phyloP scores from a whole-genome alignment of 1,284 basidiomycete species.

The Thecaphora thlaspeos region DNA sequence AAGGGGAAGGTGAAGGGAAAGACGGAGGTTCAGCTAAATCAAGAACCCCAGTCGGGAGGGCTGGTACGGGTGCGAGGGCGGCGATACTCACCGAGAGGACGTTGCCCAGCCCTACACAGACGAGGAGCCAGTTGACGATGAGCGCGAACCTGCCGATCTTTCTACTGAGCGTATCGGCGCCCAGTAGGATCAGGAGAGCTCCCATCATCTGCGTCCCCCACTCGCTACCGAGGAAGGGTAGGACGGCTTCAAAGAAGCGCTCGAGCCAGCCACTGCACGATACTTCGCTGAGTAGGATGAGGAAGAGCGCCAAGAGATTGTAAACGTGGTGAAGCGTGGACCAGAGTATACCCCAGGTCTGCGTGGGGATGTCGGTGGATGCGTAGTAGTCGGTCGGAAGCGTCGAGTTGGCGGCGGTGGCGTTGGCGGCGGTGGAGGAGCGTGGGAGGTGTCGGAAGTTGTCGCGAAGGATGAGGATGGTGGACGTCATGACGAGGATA shows the following conservation, averaged over 20 bases:
- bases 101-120: conserved; percentile 18
- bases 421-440: conserved; percentile 27
- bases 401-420: conserved; percentile 37
- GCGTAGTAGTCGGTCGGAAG: conserved; percentile 15
- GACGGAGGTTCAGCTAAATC: no score
- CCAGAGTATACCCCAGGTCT: conserved; percentile 45
- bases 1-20: no score
- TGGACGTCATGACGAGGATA: conserved; percentile 19
- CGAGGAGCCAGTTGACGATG: conserved; percentile 20
- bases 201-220: conserved; percentile 39
- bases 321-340: conserved; percentile 31
- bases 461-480: conserved; percentile 10
- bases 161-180: conserved; percentile 15
- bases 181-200: conserved; percentile 26
- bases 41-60: no score
- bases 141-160: conserved; percentile 11
- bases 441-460: conserved; percentile 17
- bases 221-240: conserved; percentile 36
- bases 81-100: neutral
- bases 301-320: conserved; percentile 11
- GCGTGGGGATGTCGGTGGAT: conserved; percentile 38
- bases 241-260: conserved; percentile 25
- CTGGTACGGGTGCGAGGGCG: no score
- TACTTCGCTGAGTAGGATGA: conserved; percentile 31
- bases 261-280: conserved; percentile 18